Base-by-base conservation (phyloP, 2,329 filamentous ascomycete species). In the Ambrosiella beaveri region DNA sequence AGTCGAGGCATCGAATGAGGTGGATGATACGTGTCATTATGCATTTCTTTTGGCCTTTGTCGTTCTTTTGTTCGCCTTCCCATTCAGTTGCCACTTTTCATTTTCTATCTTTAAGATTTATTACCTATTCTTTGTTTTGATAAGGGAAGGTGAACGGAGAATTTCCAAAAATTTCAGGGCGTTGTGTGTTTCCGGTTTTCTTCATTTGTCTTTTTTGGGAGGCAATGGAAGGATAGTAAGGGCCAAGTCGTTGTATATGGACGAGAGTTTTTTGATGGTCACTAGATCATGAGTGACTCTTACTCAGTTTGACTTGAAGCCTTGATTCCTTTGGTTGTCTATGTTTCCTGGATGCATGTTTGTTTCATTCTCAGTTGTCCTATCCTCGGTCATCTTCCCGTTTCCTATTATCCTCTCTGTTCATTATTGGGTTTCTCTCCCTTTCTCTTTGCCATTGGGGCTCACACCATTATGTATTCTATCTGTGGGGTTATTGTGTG, bases 151-250 rank as follows among this genome's bases (percentile, higher is more conserved):
- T 15, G 15, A 54, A 19, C 38, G 35, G 36, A 13, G 52, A 54
- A 54, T 15, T 41, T n/a, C 17, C 11, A 54, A 54, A 54, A 37
- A 54, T 17, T n/a, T 19, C 17, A 27, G 37, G 52, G 37, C 17
- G 15, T 51, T 54, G 52, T 54, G 52, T 54, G 13, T 38, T 54
- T 37, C 52, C 52, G 38, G 52, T n/a, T 54, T 41, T 41, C 37
- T 40, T 54, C 9, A n/a, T 40, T 19, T 54, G 37, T 39, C 38
- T 54, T n/a, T 41, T 54, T 54, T 12, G 15, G 52, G 38, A 17
- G 52, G 52, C 17, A 17, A 54, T 54, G 3, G 38, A 12, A 38
- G 4, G 52, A 27, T 35, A 15, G 12, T 41, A n/a, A 9, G 19
- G 17, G 17, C 35, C 13, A 11, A 35, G 19, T 36, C 47, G 17